Evolutionary conservation across 306 rosid species (phyloP), one percentile per base, ranked within the genome.

Genomic region (Acacia confusa): DNA sequence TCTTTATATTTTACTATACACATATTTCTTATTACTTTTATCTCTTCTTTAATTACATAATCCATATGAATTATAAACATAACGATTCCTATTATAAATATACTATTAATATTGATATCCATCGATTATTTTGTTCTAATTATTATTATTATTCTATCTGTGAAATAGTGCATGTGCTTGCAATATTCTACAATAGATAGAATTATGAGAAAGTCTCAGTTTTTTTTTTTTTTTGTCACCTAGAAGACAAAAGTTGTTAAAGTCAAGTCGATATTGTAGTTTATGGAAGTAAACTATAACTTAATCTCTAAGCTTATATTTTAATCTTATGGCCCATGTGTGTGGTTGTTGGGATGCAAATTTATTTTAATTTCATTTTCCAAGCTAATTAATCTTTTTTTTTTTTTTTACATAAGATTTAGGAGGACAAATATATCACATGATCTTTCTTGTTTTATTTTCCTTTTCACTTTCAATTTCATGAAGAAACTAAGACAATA

Each of bases 281-380:
- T 60, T 30, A 20, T 44, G 48, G 24, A 70, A 43, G 52, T 6
- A 70, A 17, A 70, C 13, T 22, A 6, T 24, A 70, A 12, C 75
- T 70, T 70, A 70, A 43, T 15, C 30, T 44, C 28, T 1, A 24
- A 43, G 72, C 38, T 55, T 20, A 11, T 69, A 1, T n/a, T 22
- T 40, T 69, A 22, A 22, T 70, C 22, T 70, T 22, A 41, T 44
- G 36, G 57, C 14, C 53, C 55, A 24, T 4, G 57, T 44, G 75
- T 70, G 36, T 44, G 75, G 75, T 43, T 70, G 75, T 70, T 70
- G 38, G 38, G 75, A 70, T 41, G 22, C 75, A 43, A 13, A 43
- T 70, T 28, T 43, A 25, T 70, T 70, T 70, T 44, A 44, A 70
- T 43, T 43, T 43, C 9, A 24, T 41, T 41, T 22, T 43, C 38